A percentile compares a stretch with the other conserved stretches of the same genome.
Evolutionary conservation across 2,329 filamentous ascomycete genomes (phyloP).

Genomic region (Diplodia corticola): DNA sequence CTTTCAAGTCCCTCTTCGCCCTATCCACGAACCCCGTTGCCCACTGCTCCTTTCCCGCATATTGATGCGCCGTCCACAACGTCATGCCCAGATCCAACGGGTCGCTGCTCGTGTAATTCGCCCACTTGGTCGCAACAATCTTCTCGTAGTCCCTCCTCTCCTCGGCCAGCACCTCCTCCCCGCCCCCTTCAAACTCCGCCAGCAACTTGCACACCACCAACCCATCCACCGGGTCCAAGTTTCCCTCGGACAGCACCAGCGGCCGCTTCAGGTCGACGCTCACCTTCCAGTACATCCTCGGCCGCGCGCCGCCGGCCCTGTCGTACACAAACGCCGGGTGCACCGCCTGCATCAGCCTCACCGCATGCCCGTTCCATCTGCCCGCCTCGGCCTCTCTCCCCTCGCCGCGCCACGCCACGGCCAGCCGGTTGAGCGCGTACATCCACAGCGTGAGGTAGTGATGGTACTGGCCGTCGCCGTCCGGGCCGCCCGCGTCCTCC

Average conservation of each 20-base stretch:
- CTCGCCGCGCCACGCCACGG: slow-evolving; percentile 38
- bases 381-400: slow-evolving; percentile 38
- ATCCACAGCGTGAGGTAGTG: slow-evolving; percentile 65
- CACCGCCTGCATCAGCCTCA: slow-evolving; percentile 54
- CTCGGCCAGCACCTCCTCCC: slow-evolving; percentile 41
- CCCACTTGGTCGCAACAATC: slow-evolving; percentile 50
- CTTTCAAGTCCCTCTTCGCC: slow-evolving; percentile 24
- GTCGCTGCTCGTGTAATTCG: slow-evolving; percentile 50
- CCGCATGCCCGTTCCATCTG: slow-evolving; percentile 53
- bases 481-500: slow-evolving; percentile 48
- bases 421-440: slow-evolving; percentile 60
- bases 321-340: slow-evolving; percentile 55
- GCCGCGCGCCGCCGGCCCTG: slow-evolving; percentile 33
- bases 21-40: slow-evolving; percentile 34
- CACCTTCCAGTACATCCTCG: slow-evolving; percentile 59
- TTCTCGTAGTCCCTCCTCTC: slow-evolving; percentile 57
- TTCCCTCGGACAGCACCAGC: slow-evolving; percentile 55
- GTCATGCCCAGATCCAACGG: slow-evolving; percentile 61
- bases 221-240: slow-evolving; percentile 50
- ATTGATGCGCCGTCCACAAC: slow-evolving; percentile 58
- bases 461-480: slow-evolving; percentile 62
- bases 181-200: slow-evolving; percentile 33
- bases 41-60: slow-evolving; percentile 50
- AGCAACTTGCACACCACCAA: slow-evolving; percentile 19
- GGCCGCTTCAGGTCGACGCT: slow-evolving; percentile 50